A percentile compares a stretch with the other conserved stretches of the same genome.
Evolutionary conservation across 208 protist species (phyloP).

Genomic region (Acanthamoeba quina): DNA sequence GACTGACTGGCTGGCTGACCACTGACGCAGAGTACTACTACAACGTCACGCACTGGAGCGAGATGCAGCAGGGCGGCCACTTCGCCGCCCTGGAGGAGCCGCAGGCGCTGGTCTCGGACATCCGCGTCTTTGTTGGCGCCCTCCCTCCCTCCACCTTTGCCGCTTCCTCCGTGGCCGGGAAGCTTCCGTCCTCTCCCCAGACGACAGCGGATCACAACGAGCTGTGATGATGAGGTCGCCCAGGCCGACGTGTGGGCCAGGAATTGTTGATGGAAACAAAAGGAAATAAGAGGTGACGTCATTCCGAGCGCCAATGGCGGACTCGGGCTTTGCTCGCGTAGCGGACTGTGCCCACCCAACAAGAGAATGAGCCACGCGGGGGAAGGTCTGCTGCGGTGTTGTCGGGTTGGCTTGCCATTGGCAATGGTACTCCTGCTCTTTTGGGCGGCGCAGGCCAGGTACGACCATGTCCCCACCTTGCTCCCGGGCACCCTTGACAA

Average conservation of each 20-base stretch:
- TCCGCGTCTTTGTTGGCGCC: slow-evolving; percentile 19
- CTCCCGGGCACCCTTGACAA: not conserved
- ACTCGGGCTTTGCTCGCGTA: no score
- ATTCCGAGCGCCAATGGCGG: no score
- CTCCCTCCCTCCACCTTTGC: not conserved
- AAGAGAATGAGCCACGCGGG: not conserved
- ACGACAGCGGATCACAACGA: not conserved
- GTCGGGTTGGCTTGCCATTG: not conserved
- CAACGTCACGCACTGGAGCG: slow-evolving; percentile 65
- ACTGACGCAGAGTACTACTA: slow-evolving; percentile 59
- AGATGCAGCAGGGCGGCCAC: slow-evolving; percentile 40
- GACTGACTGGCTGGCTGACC: not conserved
- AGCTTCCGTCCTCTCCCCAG: no score
- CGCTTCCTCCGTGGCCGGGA: not conserved
- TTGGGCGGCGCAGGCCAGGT: not conserved
- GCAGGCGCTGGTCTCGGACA: slow-evolving; percentile 14
- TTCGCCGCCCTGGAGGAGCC: slow-evolving; percentile 68
- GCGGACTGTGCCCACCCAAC: not conserved
- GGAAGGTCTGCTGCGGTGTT: not conserved
- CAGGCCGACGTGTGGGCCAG: no score
- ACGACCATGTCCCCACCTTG: not conserved
- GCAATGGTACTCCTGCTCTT: not conserved
- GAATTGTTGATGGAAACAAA: no score
- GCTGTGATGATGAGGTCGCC: not conserved
- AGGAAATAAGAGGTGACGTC: no score